phyloP scores from a whole-genome alignment of 352 stramenopile genomes.

The Phytophthora niederhauseri region DNA sequence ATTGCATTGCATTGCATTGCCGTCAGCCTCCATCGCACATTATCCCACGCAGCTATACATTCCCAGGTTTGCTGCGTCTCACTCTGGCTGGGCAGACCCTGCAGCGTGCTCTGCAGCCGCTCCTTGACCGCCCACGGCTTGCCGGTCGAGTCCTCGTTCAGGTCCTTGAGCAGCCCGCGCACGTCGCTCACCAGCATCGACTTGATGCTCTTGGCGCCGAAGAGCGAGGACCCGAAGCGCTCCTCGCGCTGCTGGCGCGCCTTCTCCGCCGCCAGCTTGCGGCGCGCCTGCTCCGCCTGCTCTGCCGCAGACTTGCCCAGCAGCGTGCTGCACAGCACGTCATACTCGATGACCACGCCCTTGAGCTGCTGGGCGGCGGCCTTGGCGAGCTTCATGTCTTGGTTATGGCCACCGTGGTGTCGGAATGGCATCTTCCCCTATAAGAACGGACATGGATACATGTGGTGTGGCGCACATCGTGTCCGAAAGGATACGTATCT shows the following conservation, averaged over 20 bases:
- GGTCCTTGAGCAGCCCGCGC: slow-evolving; percentile 61
- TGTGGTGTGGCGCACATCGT: slow-evolving; percentile 7
- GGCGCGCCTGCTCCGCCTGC: slow-evolving; percentile 38
- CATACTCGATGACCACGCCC: slow-evolving; percentile 78
- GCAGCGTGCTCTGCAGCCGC: slow-evolving; percentile 62
- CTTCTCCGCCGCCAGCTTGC: slow-evolving; percentile 25
- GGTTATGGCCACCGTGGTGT: neutral
- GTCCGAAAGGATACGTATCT: neutral
- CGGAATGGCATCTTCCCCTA: slow-evolving; percentile 12
- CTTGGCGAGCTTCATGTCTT: slow-evolving; percentile 73
- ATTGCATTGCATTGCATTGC: neutral
- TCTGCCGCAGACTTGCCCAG: slow-evolving; percentile 48
- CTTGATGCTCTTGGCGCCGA: slow-evolving; percentile 37
- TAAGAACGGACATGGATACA: slow-evolving; percentile 13
- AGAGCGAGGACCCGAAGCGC: slow-evolving; percentile 35
- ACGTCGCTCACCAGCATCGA: slow-evolving; percentile 73
- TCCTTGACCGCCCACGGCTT: slow-evolving; percentile 73
- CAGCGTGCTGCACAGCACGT: slow-evolving; percentile 76
- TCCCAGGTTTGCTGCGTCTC: slow-evolving; percentile 4
- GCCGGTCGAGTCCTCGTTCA: slow-evolving; percentile 64
- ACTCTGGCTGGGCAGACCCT: slow-evolving; percentile 66
- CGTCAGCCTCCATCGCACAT: neutral
- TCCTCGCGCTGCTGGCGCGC: slow-evolving; percentile 23
- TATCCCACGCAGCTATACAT: neutral
- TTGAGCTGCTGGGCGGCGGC: slow-evolving; percentile 74